Conservation (phyloP, 192 early-diverging fungal species). For the Coemansia sp. region DNA sequence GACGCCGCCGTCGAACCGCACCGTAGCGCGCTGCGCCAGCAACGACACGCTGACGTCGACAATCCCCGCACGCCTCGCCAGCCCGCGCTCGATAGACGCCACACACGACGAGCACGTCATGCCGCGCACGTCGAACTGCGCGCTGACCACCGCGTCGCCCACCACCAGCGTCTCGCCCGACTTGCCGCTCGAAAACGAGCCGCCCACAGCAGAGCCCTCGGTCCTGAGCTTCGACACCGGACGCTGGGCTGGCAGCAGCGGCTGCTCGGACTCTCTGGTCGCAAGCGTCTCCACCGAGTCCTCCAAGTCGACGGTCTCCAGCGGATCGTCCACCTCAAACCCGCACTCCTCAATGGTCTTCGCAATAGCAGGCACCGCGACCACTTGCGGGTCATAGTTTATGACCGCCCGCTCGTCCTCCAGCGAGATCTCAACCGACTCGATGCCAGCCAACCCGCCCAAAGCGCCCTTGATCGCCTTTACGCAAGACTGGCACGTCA, state of each 20-base stretch:
- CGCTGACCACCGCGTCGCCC: conserved; percentile 12
- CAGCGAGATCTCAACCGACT: conserved; percentile 57
- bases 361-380: conserved; percentile 12
- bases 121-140: conserved; percentile 74
- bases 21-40: conserved; percentile 77
- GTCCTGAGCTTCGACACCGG: not conserved
- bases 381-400: conserved; percentile 48
- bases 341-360: conserved; percentile 70
- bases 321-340: conserved; percentile 38
- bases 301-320: not conserved
- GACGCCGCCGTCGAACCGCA: conserved; percentile 61
- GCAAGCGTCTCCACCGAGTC: not conserved
- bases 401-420: conserved; percentile 59
- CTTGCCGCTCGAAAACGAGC: conserved; percentile 48
- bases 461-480: conserved; percentile 65
- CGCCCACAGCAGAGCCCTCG: conserved; percentile 34
- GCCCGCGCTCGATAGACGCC: conserved; percentile 73
- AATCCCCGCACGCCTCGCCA: conserved; percentile 65
- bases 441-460: conserved; percentile 54
- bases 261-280: not conserved
- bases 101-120: conserved; percentile 99
- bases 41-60: conserved; percentile 79
- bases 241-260: not conserved
- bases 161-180: conserved; percentile 42
- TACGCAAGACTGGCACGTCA: conserved; percentile 85